Conservation (phyloP, 1,284 basidiomycete genomes). For the Cryptococcus sp. region DNA sequence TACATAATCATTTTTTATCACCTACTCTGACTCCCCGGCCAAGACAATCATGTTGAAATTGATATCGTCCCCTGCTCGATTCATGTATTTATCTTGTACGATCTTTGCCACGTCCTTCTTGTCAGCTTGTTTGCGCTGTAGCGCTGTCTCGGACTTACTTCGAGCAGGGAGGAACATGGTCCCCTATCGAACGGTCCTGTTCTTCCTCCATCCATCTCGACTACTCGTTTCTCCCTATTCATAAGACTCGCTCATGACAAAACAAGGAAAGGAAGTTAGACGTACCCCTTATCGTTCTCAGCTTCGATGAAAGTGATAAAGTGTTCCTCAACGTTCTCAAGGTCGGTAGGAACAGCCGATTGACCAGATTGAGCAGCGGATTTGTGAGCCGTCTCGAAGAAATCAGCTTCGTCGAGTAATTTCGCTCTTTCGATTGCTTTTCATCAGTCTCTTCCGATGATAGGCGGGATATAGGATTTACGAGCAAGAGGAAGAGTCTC, state of each 20-base stretch:
- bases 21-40: constrained; percentile 32
- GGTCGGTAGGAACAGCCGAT: constrained; percentile 53
- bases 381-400: constrained; percentile 71
- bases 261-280: neutral
- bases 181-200: constrained; percentile 75
- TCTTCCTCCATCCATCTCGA: constrained; percentile 75
- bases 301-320: constrained; percentile 79
- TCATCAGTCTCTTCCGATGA: neutral
- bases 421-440: constrained; percentile 62
- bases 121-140: constrained; percentile 7
- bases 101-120: constrained; percentile 64
- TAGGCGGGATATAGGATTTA: constrained; percentile 14
- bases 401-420: constrained; percentile 65
- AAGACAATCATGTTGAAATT: constrained; percentile 48
- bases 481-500: constrained; percentile 27
- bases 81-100: constrained; percentile 63
- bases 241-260: neutral
- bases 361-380: constrained; percentile 67
- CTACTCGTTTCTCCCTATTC: constrained; percentile 52
- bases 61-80: constrained; percentile 40
- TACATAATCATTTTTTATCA: too few species aligned
- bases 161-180: constrained; percentile 56
- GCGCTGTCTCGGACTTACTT: constrained; percentile 47
- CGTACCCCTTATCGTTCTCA: constrained; percentile 34
- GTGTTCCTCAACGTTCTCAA: constrained; percentile 65